Conservation (phyloP, 2,329 filamentous ascomycete species). For the Neonectria ditissima region DNA sequence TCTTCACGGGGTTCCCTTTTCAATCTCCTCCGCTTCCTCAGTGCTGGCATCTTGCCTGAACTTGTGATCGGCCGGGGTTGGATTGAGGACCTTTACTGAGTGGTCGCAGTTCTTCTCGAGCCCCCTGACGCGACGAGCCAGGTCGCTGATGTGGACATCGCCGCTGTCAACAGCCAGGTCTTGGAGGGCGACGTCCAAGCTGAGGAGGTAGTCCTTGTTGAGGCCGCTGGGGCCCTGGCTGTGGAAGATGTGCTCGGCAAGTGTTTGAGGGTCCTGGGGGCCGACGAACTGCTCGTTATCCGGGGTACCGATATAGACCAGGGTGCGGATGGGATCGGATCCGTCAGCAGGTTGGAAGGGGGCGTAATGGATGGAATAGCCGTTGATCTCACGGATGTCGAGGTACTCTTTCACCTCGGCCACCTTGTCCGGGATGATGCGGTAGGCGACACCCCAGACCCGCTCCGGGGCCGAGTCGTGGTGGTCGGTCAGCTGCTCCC, state of each 20-base stretch:
- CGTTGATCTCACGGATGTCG: conserved; percentile 97
- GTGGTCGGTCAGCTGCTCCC: conserved; percentile 80
- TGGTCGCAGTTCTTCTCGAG: conserved; percentile 55
- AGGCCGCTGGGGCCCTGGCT: conserved; percentile 87
- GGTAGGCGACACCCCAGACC: conserved; percentile 95
- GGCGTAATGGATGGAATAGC: conserved; percentile 93
- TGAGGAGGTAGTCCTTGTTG: conserved; percentile 90
- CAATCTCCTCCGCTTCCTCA: conserved; percentile 48
- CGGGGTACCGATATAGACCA: conserved; percentile 96
- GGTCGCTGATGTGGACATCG: conserved; percentile 86
- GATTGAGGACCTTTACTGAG: conserved; percentile 23
- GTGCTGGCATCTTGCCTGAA: conserved; percentile 44
- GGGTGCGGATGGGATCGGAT: conserved; percentile 59
- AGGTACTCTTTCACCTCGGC: conserved; percentile 89
- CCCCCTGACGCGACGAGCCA: conserved; percentile 77
- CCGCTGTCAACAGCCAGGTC: conserved; percentile 80
- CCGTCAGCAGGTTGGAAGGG: conserved; percentile 73
- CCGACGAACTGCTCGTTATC: conserved; percentile 93
- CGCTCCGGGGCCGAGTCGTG: conserved; percentile 70
- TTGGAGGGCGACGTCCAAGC: conserved; percentile 80
- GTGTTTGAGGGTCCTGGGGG: conserved; percentile 79
- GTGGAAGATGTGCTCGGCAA: conserved; percentile 83
- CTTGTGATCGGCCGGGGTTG: conserved; percentile 25
- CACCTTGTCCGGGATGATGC: conserved; percentile 78
- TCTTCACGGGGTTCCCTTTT: conserved; percentile 33